These are phyloP conservation scores for Russula sp. DNA, from an alignment of 768 basidiomycete species.

Conservation along the genomic window DNA sequence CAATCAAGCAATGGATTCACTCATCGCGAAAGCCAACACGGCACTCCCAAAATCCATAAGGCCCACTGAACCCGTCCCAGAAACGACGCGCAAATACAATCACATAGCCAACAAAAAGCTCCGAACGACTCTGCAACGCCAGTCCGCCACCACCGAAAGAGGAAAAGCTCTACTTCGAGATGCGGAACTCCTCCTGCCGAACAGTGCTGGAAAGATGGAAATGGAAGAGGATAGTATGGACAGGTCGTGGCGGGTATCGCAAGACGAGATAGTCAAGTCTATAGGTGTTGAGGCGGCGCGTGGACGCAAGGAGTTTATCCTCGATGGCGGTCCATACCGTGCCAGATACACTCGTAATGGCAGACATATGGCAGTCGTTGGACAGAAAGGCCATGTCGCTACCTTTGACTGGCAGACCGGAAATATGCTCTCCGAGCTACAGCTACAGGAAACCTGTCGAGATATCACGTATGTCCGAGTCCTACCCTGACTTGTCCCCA, in stretches of 20 bases:
- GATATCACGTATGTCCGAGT: constrained; percentile 79
- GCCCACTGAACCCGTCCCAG: constrained; percentile 46
- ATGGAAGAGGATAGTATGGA: constrained; percentile 81
- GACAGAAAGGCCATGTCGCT: constrained; percentile 79
- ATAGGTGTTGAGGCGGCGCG: constrained; percentile 73
- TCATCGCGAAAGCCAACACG: constrained; percentile 39
- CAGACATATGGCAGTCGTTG: constrained; percentile 83
- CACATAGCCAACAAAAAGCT: constrained; percentile 77
- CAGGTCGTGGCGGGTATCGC: constrained; percentile 82
- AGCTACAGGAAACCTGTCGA: constrained; percentile 84
- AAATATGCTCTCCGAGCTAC: constrained; percentile 79
- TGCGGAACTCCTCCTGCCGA: constrained; percentile 64
- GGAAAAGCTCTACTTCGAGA: constrained; percentile 61
- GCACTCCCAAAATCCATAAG: constrained; percentile 68
- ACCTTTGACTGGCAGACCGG: constrained; percentile 94
- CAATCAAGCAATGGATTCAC: constrained; percentile 28
- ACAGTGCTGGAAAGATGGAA: constrained; percentile 70
- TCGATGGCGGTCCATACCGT: constrained; percentile 85
- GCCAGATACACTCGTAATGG: constrained; percentile 90
- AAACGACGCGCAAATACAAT: constrained; percentile 47
- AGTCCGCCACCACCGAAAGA: constrained; percentile 61
- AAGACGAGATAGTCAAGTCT: constrained; percentile 66
- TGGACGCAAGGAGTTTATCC: constrained; percentile 71
- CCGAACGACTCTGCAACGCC: constrained; percentile 61
- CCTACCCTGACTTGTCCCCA: constrained; percentile 33